A percentile compares a stretch with the other conserved stretches of the same genome.
Conservation (phyloP, 305 asterid species). For the Fraxinus baroniana region DNA sequence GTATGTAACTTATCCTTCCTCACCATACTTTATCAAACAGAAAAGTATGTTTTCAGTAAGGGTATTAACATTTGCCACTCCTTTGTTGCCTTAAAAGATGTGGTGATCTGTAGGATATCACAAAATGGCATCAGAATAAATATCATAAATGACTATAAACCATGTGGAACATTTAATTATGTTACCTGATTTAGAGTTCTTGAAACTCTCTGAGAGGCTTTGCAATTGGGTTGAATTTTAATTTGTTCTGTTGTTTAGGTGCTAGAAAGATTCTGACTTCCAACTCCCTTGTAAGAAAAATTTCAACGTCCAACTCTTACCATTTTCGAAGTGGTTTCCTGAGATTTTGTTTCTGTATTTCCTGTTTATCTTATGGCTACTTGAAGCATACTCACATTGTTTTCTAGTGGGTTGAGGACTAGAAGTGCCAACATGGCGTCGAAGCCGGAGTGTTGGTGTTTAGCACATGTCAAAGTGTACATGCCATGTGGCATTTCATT, state of each 20-base stretch:
- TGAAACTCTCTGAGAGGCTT: not conserved
- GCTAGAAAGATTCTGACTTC: not conserved
- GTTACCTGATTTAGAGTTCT: not conserved
- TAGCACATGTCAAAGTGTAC: not conserved
- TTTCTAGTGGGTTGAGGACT: conserved; percentile 4
- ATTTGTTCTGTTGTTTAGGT: not conserved
- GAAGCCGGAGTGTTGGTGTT: not conserved
- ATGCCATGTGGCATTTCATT: not conserved
- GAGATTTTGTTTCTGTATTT: not conserved
- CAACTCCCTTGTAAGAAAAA: not conserved
- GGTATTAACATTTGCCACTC: conserved; percentile 5
- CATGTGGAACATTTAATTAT: not conserved
- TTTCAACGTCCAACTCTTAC: not conserved
- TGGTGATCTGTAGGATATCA: not conserved
- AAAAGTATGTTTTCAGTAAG: conserved; percentile 12
- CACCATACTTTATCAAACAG: conserved; percentile 5
- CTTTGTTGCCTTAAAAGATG: conserved; percentile 5
- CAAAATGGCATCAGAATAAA: not conserved
- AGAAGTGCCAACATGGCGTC: not conserved
- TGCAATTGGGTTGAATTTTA: conserved; percentile 9
- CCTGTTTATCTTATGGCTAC: not conserved
- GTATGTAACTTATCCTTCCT: conserved; percentile 48
- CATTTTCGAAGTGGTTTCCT: not conserved
- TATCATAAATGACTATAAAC: not conserved
- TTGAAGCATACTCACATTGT: not conserved